Base-by-base conservation (phyloP, 495 filamentous ascomycete species). In the Aspergillus affinis region DNA sequence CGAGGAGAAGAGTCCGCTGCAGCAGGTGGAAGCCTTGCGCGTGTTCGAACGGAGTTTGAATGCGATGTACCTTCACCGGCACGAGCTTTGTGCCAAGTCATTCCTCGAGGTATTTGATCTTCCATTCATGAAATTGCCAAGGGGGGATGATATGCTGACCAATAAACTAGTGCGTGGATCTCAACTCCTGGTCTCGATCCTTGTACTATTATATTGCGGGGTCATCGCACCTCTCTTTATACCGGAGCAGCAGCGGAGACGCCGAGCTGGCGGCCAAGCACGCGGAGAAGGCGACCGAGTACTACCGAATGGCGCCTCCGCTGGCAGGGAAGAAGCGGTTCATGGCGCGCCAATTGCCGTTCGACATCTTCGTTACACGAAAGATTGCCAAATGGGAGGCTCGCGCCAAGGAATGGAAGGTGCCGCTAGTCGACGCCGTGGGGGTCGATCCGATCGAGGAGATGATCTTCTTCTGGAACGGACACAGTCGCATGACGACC, bases 391-490 rank as follows among this genome's bases (percentile, higher is more conserved):
- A 96, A 76, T 97, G 92, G 93, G 88, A 95, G 65, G 84, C 87
- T 21, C 82, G 93, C 17, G 88, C 90, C 13, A 86, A 86, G 61
- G 79, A 83, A 26, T 83, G 86, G 73, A 78, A 81, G 3, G 74
- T 93, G 21, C 82, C 88, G 13, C 76, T 97, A 7, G 82, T 90
- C 3, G 93, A 98, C 63, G 92, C 88, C 2, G 79, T 96, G 27
- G 92, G 92, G 20, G 85, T 93, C 8, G 89, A 87, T 62, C 95
- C 94, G 0, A 71, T 90, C 2, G 86, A 92, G 66, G 94, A 98
- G 75, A 97, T 98, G 92, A 86, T 90, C n/a, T 96, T 93, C 71
- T 86, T 98, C 66, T 98, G 94, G 94, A 92, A 83, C 65, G 81
- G 81, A n/a, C 75, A 80, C 62, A 95, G 90, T 73, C 85, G 91